phyloP scores from a whole-genome alignment of 371 early-diverging fungal species.

The Zychaea mexicana region DNA sequence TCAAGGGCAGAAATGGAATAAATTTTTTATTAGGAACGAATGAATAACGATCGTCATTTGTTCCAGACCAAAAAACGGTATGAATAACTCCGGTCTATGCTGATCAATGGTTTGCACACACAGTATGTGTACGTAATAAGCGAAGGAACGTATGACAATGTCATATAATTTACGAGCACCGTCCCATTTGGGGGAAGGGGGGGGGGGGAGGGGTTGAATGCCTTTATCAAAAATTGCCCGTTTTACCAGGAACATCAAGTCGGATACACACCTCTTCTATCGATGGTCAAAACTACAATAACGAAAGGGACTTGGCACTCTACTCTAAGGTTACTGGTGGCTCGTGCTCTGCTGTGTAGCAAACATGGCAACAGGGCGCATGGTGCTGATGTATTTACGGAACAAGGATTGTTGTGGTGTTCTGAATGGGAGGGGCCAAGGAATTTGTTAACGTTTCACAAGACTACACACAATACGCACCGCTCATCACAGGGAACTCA shows the following conservation, averaged over 20 bases:
- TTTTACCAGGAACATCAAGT: background rate
- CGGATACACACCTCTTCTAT: too few species aligned
- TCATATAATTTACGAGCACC: slow-evolving; percentile 4
- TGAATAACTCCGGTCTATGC: too few species aligned
- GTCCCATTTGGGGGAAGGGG: background rate
- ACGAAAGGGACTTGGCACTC: background rate
- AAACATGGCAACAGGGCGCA: background rate
- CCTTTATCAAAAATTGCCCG: background rate
- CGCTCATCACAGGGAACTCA: too few species aligned
- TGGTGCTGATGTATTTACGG: slow-evolving; percentile 17
- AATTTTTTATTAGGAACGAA: too few species aligned
- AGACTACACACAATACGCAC: slow-evolving; percentile 37
- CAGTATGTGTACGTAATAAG: too few species aligned
- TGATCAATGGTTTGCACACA: too few species aligned
- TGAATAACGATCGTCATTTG: too few species aligned
- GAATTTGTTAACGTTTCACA: slow-evolving; percentile 43
- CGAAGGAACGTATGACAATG: slow-evolving; percentile 5
- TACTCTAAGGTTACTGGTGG: too few species aligned
- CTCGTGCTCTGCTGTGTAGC: background rate
- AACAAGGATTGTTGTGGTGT: slow-evolving; percentile 43
- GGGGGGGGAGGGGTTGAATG: background rate
- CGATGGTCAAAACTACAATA: background rate
- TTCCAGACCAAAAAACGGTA: background rate
- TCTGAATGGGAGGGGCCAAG: slow-evolving; percentile 42
- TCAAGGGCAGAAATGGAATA: too few species aligned